Percentiles rank a stretch among this genome's conserved stretches.
Conservation (phyloP, 352 stramenopile species). For the Phytophthora pistaciae region DNA sequence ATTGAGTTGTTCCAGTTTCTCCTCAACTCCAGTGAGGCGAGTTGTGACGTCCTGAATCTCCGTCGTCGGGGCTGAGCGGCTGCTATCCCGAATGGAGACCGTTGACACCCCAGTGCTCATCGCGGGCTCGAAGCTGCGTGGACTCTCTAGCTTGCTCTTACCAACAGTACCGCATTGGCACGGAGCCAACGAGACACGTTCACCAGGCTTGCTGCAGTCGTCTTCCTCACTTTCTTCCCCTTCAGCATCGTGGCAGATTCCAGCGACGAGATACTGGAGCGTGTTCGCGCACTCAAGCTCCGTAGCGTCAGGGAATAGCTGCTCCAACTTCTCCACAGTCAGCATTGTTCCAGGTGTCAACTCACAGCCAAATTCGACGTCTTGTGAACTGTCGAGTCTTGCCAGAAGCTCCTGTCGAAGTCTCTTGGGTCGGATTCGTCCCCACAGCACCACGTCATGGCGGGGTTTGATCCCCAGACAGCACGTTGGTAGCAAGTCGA, state of each 20-base stretch:
- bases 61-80: neutral
- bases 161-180: neutral
- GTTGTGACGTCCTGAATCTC: neutral
- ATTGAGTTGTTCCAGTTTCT: conserved; percentile 12
- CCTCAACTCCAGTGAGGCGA: neutral
- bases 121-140: neutral
- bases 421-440: neutral
- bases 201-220: neutral
- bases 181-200: neutral
- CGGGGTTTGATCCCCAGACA: conserved; percentile 1
- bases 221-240: neutral
- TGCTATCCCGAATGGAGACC: neutral
- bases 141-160: neutral
- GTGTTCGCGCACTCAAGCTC: conserved; percentile 5
- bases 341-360: neutral
- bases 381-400: neutral
- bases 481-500: neutral
- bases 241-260: neutral
- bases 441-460: neutral
- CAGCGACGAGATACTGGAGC: conserved; percentile 5
- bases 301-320: conserved; percentile 1
- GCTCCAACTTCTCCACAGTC: neutral
- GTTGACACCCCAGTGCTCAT: neutral
- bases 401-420: neutral
- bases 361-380: neutral